Evolutionary conservation across 78 protist species (phyloP).

Genomic region (Dictyostelium capitatum): DNA sequence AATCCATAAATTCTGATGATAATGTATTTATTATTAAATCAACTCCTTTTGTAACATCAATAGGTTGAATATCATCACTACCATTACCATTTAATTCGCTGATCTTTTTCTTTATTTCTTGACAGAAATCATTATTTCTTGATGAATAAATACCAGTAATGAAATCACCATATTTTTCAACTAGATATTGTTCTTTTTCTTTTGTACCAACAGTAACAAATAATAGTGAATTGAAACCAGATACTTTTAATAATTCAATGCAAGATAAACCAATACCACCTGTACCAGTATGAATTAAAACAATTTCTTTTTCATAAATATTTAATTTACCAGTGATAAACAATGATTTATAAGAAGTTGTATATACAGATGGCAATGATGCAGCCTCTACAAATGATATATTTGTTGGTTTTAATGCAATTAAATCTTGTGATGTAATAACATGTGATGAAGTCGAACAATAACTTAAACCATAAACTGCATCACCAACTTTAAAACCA

Average conservation of each 20-base stretch:
- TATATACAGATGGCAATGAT: background rate
- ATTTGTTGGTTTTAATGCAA: background rate
- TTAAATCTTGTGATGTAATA: background rate
- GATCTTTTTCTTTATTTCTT: background rate
- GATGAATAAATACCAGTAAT: conserved; percentile 25
- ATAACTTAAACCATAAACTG: background rate
- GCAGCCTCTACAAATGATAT: background rate
- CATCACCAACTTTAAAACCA: conserved; percentile 21
- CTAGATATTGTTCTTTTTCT: conserved; percentile 2
- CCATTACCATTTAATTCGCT: no score
- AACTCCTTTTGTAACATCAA: no score
- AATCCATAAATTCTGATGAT: background rate
- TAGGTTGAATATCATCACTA: background rate
- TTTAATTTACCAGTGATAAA: background rate
- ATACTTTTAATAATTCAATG: conserved; percentile 79
- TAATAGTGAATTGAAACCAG: conserved; percentile 12
- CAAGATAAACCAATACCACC: conserved; percentile 63
- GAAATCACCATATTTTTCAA: background rate
- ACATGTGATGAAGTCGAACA: background rate
- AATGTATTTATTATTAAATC: conserved; percentile 23
- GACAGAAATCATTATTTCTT: background rate
- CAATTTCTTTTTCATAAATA: background rate
- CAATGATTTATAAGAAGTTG: background rate
- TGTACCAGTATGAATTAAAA: conserved; percentile 26
- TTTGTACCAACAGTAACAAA: conserved; percentile 36